Evolutionary conservation across 441 rosid species (phyloP).

Genomic region (Flueggea neowawraea): DNA sequence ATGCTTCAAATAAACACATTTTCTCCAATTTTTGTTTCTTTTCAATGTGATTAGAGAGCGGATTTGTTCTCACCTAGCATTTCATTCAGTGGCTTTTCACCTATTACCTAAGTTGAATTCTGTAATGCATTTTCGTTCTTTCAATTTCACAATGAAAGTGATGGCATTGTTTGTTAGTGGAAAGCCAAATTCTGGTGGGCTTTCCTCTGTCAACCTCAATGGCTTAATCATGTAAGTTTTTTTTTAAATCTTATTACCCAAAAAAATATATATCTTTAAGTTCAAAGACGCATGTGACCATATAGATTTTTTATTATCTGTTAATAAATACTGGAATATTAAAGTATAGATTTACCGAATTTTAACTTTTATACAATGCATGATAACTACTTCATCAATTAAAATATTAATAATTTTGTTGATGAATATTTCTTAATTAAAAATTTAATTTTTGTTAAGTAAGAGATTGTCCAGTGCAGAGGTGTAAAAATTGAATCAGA

Average conservation of each 20-base stretch:
- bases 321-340: too few species aligned
- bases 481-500: too few species aligned
- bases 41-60: slow-evolving; percentile 12
- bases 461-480: too few species aligned
- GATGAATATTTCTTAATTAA: too few species aligned
- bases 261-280: not conserved
- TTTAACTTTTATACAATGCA: too few species aligned
- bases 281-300: slow-evolving; percentile 9
- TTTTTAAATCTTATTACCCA: too few species aligned
- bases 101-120: slow-evolving; percentile 1
- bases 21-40: slow-evolving; percentile 15
- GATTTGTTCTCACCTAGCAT: slow-evolving; percentile 8
- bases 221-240: slow-evolving; percentile 15
- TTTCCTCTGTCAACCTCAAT: slow-evolving; percentile 34
- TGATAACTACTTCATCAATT: too few species aligned
- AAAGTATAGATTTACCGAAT: too few species aligned
- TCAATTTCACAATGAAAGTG: slow-evolving; percentile 14
- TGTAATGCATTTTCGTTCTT: not conserved
- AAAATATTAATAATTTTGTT: too few species aligned
- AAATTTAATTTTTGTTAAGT: too few species aligned
- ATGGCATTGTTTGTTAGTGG: slow-evolving; percentile 19
- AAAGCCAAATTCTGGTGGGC: slow-evolving; percentile 18
- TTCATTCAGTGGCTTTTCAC: slow-evolving; percentile 21
- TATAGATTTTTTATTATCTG: not conserved
- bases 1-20: slow-evolving; percentile 24